Evolutionary conservation across 192 early-diverging fungal species (phyloP), one percentile per base, ranked within the genome.

Genomic region (Dimargaris cristalligena): DNA sequence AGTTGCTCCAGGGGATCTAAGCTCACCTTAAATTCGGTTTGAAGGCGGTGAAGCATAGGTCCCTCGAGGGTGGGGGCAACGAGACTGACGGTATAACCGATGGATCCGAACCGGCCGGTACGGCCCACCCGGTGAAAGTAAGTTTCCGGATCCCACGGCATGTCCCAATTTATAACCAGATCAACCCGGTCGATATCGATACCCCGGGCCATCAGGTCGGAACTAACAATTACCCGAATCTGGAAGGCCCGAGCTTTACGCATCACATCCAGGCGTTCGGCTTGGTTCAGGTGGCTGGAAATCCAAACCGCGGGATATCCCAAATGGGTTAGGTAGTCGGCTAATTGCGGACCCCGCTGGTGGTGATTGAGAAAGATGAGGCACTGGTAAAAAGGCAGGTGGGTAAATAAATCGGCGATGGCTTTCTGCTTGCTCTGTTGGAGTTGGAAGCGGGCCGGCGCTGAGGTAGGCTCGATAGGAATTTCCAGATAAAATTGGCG

Each of bases 121-220:
- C 88, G 74, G 9, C 88, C 88, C 0, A 87, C 79, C 56, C 88
- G 75, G 62, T 90, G 88, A 34, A 89, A 72, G 59, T 89, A 90
- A 46, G 76, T 79, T 33, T 79, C 74, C 71, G 81, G 78, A 41
- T 81, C 78, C 20, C 70, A 41, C 31, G 87, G 83, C n/a, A 81
- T 68, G 58, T 90, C 88, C 63, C 83, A 84, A 60, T 80, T 79
- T 38, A 90, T 76, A 6, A 90, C 86, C 13, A 66, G 67, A 16
- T 72, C 70, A 4, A 90, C 87, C n/a, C 64, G 63, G 18, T 79
- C 73, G 14, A 90, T 71, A 70, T 90, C 88, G 60, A 89, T 78
- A 57, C 88, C 88, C 54, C 88, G 55, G 32, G 55, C 55, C 22
- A 57, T 32, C 3, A 57, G 55, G 23, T 57, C 55, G 4, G 55